Conservation (phyloP, 1,284 basidiomycete species). For the Cutaneotrichosporon spelunceum region DNA sequence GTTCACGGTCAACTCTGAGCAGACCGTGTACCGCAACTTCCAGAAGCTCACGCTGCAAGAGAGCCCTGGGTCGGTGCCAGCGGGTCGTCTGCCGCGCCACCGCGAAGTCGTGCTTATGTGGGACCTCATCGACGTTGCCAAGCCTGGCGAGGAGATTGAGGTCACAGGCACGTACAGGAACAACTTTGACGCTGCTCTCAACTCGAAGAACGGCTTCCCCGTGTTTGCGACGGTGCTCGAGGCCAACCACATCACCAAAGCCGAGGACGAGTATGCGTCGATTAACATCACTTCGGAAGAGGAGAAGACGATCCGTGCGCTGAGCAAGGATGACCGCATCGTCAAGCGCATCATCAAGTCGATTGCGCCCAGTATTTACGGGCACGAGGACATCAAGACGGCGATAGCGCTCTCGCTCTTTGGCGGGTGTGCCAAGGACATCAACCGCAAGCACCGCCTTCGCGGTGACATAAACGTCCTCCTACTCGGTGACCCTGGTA, state of each 20-base stretch:
- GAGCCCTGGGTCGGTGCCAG: constrained; percentile 96
- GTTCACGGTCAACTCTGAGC: constrained; percentile 91
- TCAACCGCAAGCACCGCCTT: constrained; percentile 93
- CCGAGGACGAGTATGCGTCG: constrained; percentile 87
- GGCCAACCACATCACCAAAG: constrained; percentile 96
- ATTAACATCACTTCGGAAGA: constrained; percentile 96
- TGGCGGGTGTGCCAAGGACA: constrained; percentile 88
- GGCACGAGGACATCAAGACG: constrained; percentile 98
- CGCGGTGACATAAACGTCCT: constrained; percentile 97
- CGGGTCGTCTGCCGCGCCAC: constrained; percentile 91
- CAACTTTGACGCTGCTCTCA: constrained; percentile 97
- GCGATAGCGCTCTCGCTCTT: constrained; percentile 93
- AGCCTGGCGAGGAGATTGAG: constrained; percentile 97
- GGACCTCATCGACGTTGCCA: constrained; percentile 97
- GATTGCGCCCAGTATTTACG: constrained; percentile 97
- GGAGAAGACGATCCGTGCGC: constrained; percentile 79
- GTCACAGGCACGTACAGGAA: constrained; percentile 97
- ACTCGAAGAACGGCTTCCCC: constrained; percentile 98
- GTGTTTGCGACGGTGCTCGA: constrained; percentile 98
- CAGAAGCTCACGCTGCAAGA: constrained; percentile 99
- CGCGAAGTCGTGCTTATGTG: constrained; percentile 94
- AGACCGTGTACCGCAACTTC: constrained; percentile 98
- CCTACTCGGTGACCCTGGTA: constrained; percentile 94
- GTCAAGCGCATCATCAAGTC: constrained; percentile 97
- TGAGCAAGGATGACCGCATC: constrained; percentile 88